Evolutionary conservation across 2,329 filamentous ascomycete genomes (phyloP).

Genomic region (Epichloe coenophiala): DNA sequence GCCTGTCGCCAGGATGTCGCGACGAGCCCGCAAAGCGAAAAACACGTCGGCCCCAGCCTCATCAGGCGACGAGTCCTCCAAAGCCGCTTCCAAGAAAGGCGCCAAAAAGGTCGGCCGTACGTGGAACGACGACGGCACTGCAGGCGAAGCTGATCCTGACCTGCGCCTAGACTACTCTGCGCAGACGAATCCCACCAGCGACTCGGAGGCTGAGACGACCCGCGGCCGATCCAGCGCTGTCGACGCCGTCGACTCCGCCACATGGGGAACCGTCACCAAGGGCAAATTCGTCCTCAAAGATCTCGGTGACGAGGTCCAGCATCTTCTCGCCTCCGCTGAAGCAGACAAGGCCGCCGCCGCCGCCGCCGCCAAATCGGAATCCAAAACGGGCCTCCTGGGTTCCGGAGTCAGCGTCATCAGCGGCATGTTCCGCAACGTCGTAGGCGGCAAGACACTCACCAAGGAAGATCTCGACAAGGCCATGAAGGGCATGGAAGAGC

Average conservation of each 20-base stretch:
- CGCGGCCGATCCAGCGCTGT: constrained; percentile 43
- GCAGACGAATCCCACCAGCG: constrained; percentile 36
- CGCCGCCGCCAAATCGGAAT: constrained; percentile 26
- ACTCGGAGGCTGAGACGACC: constrained; percentile 35
- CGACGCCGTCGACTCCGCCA: constrained; percentile 61
- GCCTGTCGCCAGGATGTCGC: constrained; percentile 63
- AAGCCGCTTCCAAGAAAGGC: constrained; percentile 31
- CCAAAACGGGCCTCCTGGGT: constrained; percentile 55
- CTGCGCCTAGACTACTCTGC: constrained; percentile 84
- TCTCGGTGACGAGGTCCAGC: constrained; percentile 82
- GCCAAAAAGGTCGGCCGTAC: constrained; percentile 66
- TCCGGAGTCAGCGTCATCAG: constrained; percentile 72
- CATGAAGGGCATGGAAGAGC: constrained; percentile 91
- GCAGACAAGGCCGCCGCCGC: constrained; percentile 39
- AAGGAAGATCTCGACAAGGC: constrained; percentile 83
- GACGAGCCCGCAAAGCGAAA: constrained; percentile 58
- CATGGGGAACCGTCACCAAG: constrained; percentile 77
- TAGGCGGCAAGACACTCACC: constrained; percentile 85
- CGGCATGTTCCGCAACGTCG: constrained; percentile 83
- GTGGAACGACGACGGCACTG: constrained; percentile 83
- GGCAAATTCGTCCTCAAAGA: constrained; percentile 92
- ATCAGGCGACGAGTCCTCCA: constrained; percentile 68
- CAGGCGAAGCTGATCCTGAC: constrained; percentile 62
- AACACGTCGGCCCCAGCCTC: constrained; percentile 57
- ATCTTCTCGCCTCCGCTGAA: constrained; percentile 72